These are phyloP conservation scores for Nemania bipapillata DNA, from an alignment of 2,329 filamentous ascomycete species.

Conservation along the genomic window DNA sequence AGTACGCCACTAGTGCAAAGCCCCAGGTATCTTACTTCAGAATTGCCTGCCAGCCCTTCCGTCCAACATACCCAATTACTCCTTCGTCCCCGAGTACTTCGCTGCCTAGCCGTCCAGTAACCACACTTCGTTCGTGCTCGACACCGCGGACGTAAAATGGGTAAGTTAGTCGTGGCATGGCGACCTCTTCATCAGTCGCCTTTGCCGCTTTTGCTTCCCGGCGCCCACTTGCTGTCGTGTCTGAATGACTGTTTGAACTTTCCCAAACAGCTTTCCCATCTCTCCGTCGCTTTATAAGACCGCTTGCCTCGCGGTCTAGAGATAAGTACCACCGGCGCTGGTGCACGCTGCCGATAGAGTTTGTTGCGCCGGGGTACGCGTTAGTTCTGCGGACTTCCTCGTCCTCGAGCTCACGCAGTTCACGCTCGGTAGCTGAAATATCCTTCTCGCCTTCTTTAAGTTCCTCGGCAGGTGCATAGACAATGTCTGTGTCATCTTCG, in stretches of 20 bases:
- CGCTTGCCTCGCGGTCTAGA: constrained; percentile 68
- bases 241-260: neutral
- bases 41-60: constrained; percentile 69
- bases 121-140: constrained; percentile 71
- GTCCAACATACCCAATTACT: constrained; percentile 65
- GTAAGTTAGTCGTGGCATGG: constrained; percentile 56
- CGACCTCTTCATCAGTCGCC: constrained; percentile 1
- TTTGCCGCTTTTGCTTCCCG: constrained; percentile 32
- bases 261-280: constrained; percentile 45
- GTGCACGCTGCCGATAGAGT: constrained; percentile 73
- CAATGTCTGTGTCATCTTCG: constrained; percentile 39
- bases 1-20: neutral
- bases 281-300: constrained; percentile 60
- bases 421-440: constrained; percentile 55
- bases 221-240: neutral
- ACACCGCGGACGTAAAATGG: constrained; percentile 71
- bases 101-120: constrained; percentile 69
- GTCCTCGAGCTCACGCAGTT: constrained; percentile 61
- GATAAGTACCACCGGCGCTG: constrained; percentile 74
- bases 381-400: constrained; percentile 68
- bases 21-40: constrained; percentile 48
- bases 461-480: constrained; percentile 37
- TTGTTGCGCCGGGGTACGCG: constrained; percentile 72
- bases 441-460: constrained; percentile 33
- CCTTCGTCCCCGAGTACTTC: constrained; percentile 72